Evolutionary conservation across 2,329 filamentous ascomycete genomes (phyloP).

Genomic region (Lasiodiplodia gonubiensis): DNA sequence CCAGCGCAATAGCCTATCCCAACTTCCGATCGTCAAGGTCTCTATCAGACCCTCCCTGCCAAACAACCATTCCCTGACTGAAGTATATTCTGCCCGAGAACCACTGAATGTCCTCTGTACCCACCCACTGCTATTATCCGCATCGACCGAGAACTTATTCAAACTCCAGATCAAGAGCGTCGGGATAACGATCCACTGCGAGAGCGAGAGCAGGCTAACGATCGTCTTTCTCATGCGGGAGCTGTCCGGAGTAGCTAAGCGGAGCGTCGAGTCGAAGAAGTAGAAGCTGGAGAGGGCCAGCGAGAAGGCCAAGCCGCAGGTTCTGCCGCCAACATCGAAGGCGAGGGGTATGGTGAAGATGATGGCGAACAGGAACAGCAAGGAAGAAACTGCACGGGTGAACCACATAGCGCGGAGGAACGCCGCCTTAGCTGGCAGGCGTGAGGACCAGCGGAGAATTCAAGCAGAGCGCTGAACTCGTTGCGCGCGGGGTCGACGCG

Average conservation of each 20-base stretch:
- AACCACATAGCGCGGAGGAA: slow-evolving; percentile 73
- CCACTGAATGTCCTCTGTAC: slow-evolving; percentile 78
- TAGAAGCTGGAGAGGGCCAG: slow-evolving; percentile 89
- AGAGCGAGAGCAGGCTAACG: slow-evolving; percentile 70
- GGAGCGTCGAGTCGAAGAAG: slow-evolving; percentile 81
- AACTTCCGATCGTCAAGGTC: slow-evolving; percentile 78
- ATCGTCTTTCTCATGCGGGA: slow-evolving; percentile 77
- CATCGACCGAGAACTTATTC: slow-evolving; percentile 92
- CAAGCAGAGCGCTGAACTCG: slow-evolving; percentile 10
- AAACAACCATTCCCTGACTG: slow-evolving; percentile 83
- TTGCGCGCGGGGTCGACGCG: slow-evolving; percentile 26
- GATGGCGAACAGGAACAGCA: slow-evolving; percentile 87
- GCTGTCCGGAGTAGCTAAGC: slow-evolving; percentile 77
- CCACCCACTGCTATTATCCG: slow-evolving; percentile 74
- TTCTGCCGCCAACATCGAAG: slow-evolving; percentile 95
- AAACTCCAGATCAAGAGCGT: slow-evolving; percentile 91
- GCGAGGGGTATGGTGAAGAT: slow-evolving; percentile 95
- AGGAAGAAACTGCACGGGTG: slow-evolving; percentile 77
- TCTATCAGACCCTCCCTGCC: slow-evolving; percentile 84
- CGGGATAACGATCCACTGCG: slow-evolving; percentile 88
- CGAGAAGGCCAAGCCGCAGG: slow-evolving; percentile 93
- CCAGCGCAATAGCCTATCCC: slow-evolving; percentile 88
- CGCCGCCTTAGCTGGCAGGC: slow-evolving; percentile 8
- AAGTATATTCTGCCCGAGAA: slow-evolving; percentile 67
- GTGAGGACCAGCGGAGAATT: not conserved